Percentiles rank a stretch among this genome's conserved stretches.
Evolutionary conservation across 345 rosid genomes (phyloP).

Genomic region (Populus davidiana): DNA sequence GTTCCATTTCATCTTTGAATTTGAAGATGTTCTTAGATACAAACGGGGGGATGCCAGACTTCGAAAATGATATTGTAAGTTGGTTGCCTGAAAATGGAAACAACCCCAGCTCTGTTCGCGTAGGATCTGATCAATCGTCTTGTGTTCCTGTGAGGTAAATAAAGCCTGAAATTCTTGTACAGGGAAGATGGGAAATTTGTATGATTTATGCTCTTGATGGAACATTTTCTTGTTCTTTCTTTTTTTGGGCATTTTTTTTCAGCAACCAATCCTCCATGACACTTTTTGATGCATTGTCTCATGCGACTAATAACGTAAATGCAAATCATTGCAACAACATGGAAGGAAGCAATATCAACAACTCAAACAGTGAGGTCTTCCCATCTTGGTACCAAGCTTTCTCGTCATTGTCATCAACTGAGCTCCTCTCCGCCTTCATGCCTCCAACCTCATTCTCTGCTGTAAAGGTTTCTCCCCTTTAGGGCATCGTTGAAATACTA

Average conservation of each 20-base stretch:
- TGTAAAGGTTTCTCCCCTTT: slow-evolving; percentile 12
- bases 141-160: slow-evolving; percentile 26
- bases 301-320: slow-evolving; percentile 29
- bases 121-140: slow-evolving; percentile 30
- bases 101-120: slow-evolving; percentile 15
- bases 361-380: slow-evolving; percentile 16
- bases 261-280: slow-evolving; percentile 22
- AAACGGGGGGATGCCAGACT: slow-evolving; percentile 27
- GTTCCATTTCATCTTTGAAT: background rate
- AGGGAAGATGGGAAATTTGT: background rate
- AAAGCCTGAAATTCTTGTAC: no score
- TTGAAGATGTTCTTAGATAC: slow-evolving; percentile 30
- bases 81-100: slow-evolving; percentile 37
- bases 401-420: slow-evolving; percentile 26
- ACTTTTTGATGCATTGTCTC: slow-evolving; percentile 38
- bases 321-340: slow-evolving; percentile 18
- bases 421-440: slow-evolving; percentile 41
- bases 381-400: slow-evolving; percentile 34
- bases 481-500: background rate
- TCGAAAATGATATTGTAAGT: slow-evolving; percentile 27
- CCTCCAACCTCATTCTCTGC: slow-evolving; percentile 28
- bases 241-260: background rate
- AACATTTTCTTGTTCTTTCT: background rate
- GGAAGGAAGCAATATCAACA: slow-evolving; percentile 23
- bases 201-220: background rate